Conservation (phyloP, 2,329 filamentous ascomycete species). For the Ilyonectria robusta region DNA sequence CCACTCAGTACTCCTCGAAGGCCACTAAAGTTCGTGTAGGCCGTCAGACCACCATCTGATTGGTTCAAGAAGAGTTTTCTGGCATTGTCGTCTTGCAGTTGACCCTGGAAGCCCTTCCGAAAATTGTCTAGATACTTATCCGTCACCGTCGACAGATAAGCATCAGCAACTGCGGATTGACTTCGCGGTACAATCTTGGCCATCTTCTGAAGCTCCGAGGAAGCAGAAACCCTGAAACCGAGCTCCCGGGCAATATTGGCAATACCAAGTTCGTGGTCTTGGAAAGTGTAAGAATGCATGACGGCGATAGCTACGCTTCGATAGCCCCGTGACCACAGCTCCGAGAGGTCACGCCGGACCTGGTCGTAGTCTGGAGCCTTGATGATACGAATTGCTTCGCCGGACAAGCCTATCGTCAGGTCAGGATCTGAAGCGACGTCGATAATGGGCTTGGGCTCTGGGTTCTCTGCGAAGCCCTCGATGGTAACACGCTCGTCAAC, state of each 20-base stretch:
- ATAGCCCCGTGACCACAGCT: slow-evolving; percentile 75
- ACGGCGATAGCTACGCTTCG: slow-evolving; percentile 85
- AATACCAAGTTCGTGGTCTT: slow-evolving; percentile 82
- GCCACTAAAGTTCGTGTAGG: slow-evolving; percentile 72
- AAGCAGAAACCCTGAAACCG: slow-evolving; percentile 79
- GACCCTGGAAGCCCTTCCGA: slow-evolving; percentile 74
- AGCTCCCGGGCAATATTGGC: slow-evolving; percentile 81
- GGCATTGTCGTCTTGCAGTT: slow-evolving; percentile 49
- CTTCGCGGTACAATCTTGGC: slow-evolving; percentile 78
- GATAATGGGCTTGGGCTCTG: slow-evolving; percentile 65
- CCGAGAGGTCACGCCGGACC: slow-evolving; percentile 67
- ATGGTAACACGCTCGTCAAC: slow-evolving; percentile 80
- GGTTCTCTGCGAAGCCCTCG: slow-evolving; percentile 78
- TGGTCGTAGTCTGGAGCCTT: slow-evolving; percentile 64
- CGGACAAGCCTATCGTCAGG: slow-evolving; percentile 7
- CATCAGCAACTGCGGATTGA: slow-evolving; percentile 79
- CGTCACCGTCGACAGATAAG: slow-evolving; percentile 79
- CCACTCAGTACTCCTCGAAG: slow-evolving; percentile 76
- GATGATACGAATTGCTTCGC: slow-evolving; percentile 74
- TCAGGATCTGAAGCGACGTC: slow-evolving; percentile 54
- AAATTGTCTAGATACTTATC: slow-evolving; percentile 78
- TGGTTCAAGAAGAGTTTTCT: slow-evolving; percentile 78
- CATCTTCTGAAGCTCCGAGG: slow-evolving; percentile 75
- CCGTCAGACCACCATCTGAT: slow-evolving; percentile 57
- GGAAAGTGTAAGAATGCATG: slow-evolving; percentile 90